Evolutionary conservation across 2,329 filamentous ascomycete genomes (phyloP).

Genomic region (Diaporthe longicolla): DNA sequence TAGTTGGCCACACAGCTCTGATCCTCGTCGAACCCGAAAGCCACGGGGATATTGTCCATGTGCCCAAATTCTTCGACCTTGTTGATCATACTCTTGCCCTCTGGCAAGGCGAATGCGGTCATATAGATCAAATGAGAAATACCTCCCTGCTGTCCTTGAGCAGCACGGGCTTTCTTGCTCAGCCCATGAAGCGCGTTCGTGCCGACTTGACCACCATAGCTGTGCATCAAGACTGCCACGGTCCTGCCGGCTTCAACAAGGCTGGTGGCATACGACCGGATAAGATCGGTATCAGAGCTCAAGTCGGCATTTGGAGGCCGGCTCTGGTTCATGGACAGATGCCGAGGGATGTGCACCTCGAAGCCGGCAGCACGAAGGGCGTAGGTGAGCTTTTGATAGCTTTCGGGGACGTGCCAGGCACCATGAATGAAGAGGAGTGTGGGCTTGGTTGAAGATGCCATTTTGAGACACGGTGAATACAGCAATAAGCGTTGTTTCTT

Average conservation of each 20-base stretch:
- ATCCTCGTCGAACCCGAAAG: constrained; percentile 31
- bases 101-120: constrained; percentile 35
- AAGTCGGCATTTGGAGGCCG: constrained; percentile 47
- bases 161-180: constrained; percentile 37
- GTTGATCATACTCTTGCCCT: constrained; percentile 23
- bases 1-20: constrained; percentile 19
- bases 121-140: constrained; percentile 48
- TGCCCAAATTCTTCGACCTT: constrained; percentile 25
- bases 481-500: not conserved
- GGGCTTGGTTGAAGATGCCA: not conserved
- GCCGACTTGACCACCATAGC: constrained; percentile 50
- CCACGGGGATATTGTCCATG: constrained; percentile 4
- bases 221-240: constrained; percentile 46
- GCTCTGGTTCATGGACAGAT: constrained; percentile 43
- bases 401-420: constrained; percentile 43
- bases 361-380: constrained; percentile 44
- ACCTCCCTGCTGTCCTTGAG: constrained; percentile 44
- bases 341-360: constrained; percentile 44
- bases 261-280: constrained; percentile 44
- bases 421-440: constrained; percentile 42
- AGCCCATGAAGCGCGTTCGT: constrained; percentile 47
- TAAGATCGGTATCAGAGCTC: constrained; percentile 42
- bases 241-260: constrained; percentile 45
- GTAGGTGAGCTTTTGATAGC: constrained; percentile 44
- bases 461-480: not conserved